Conservation (phyloP, 495 filamentous ascomycete genomes). For the Aspergillus sclerotiicarbonarius region DNA sequence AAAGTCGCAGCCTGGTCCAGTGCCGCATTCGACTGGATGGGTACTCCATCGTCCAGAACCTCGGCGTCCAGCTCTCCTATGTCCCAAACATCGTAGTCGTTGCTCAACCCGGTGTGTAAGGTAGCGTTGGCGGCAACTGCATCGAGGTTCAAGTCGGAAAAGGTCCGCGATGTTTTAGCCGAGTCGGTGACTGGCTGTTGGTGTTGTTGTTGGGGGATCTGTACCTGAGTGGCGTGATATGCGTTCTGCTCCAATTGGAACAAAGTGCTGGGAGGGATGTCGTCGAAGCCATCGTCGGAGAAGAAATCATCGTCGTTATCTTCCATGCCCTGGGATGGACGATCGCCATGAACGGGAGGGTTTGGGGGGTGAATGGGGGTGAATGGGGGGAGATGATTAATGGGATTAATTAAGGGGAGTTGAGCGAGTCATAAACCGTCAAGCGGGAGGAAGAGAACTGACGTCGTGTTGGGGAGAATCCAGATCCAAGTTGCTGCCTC, state of each 20-base stretch:
- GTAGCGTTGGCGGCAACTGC: conserved; percentile 16
- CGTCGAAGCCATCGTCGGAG: conserved; percentile 62
- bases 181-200: background rate
- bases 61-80: conserved; percentile 56
- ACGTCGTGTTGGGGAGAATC: conserved; percentile 15
- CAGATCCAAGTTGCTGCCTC: conserved; percentile 5
- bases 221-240: conserved; percentile 48
- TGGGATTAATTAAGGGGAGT: background rate
- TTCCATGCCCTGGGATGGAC: conserved; percentile 49
- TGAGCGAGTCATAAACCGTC: too few species aligned
- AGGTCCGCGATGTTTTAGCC: conserved; percentile 15
- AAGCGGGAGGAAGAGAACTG: conserved; percentile 10
- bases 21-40: conserved; percentile 19
- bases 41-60: conserved; percentile 43
- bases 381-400: background rate
- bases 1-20: conserved; percentile 29
- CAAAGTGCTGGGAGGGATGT: conserved; percentile 50
- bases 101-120: conserved; percentile 41
- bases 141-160: conserved; percentile 10
- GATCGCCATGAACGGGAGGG: conserved; percentile 43
- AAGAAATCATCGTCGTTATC: conserved; percentile 62
- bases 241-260: conserved; percentile 56
- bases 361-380: background rate
- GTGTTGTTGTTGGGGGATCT: conserved; percentile 6
- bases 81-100: conserved; percentile 54